Percentiles rank a stretch among this genome's conserved stretches.
Evolutionary conservation across 2,329 filamentous ascomycete species (phyloP).

Genomic region (Colletotrichum nymphaeae): DNA sequence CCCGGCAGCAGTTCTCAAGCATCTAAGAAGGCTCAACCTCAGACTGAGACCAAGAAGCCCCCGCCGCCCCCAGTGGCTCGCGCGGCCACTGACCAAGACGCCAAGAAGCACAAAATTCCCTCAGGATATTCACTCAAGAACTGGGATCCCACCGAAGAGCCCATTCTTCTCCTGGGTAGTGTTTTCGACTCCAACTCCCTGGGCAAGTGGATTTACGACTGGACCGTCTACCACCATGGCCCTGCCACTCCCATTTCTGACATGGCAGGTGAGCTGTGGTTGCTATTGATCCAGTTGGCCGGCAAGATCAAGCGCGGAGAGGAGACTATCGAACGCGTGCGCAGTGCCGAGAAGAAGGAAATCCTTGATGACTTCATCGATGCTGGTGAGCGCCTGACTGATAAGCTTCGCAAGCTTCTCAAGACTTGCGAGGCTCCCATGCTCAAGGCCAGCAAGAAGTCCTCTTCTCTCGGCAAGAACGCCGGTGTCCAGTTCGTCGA

Average conservation of each 20-base stretch:
- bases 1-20: slow-evolving; percentile 55
- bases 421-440: slow-evolving; percentile 95
- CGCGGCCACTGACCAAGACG: slow-evolving; percentile 68
- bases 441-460: slow-evolving; percentile 86
- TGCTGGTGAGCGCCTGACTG: slow-evolving; percentile 86
- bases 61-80: slow-evolving; percentile 46
- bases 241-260: slow-evolving; percentile 86
- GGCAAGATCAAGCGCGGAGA: slow-evolving; percentile 94
- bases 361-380: slow-evolving; percentile 92
- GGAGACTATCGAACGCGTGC: slow-evolving; percentile 79
- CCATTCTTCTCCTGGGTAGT: slow-evolving; percentile 92
- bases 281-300: slow-evolving; percentile 91
- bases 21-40: slow-evolving; percentile 53
- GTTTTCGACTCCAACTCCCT: slow-evolving; percentile 98
- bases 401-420: slow-evolving; percentile 86
- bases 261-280: slow-evolving; percentile 94
- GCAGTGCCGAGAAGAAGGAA: slow-evolving; percentile 78
- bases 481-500: slow-evolving; percentile 96
- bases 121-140: slow-evolving; percentile 95
- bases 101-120: slow-evolving; percentile 79
- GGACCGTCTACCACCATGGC: slow-evolving; percentile 93
- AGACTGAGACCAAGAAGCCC: slow-evolving; percentile 67
- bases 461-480: slow-evolving; percentile 85
- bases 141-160: slow-evolving; percentile 95
- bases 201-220: slow-evolving; percentile 99